Base-by-base conservation (phyloP, 176 grass and related monocot genomes). In the Ensete glaucum region DNA sequence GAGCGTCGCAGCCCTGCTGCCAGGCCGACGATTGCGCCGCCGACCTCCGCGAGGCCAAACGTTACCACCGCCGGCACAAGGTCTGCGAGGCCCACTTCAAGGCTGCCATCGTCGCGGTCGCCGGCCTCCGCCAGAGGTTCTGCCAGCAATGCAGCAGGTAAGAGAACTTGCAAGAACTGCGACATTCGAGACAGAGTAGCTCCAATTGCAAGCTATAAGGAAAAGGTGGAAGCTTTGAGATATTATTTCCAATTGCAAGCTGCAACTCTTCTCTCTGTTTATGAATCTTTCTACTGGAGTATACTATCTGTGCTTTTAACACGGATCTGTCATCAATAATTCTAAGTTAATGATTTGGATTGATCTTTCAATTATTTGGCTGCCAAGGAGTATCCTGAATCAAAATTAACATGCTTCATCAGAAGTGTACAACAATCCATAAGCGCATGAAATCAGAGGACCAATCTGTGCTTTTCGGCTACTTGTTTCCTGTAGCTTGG, bases 91-190 rank as follows among this genome's bases (percentile, higher is more conserved):
- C 75, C 23, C 94, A 98, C 82, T 75, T 82, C 48, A 98, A 93
- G 82, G 86, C 88, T 2, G 58, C 82, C 53, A 86, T 84, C 24
- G 94, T 93, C 19, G 55, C 93, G 79, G 88, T 93, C 68, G 86
- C 86, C 27, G 94, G 94, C 53, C 83, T 88, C 51, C 90, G 84
- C 69, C 94, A 98, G 80, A 88, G 94, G 78, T 98, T 98, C 85
- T 98, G 94, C 81, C 94, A 98, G 84, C 94, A 98, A 93, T 98
- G 94, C 87, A 98, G 94, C 88, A 82, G 94, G 94, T 98, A 24
- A 74, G 64, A 9, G 7, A 62, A 2, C 50, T 77, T 52, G 6
- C 63, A 21, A 54, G 4, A 24, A 10, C 11, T 70, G 17, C 34
- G 0, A 43, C 34, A 0, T 43, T 43, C 5, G 34, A 4, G 34